A percentile compares a stretch with the other conserved stretches of the same genome.
These are phyloP conservation scores for Pterulicium gracile DNA, from an alignment of 1,284 basidiomycete genomes.

Conservation along the genomic window DNA sequence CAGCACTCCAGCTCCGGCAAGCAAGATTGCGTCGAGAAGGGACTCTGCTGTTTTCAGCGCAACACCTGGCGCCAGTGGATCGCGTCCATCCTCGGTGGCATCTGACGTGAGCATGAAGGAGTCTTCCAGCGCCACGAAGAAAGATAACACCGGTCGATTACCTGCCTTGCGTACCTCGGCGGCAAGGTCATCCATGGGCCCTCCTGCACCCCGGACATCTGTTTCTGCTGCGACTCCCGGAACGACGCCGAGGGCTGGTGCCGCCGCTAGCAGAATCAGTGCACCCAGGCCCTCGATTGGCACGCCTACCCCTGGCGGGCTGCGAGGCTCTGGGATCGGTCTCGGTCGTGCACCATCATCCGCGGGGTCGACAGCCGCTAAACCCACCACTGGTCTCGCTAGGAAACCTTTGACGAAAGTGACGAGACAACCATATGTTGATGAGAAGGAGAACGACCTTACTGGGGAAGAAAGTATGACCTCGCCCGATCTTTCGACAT, in stretches of 20 bases:
- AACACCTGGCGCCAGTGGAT: slow-evolving; percentile 20
- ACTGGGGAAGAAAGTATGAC: slow-evolving; percentile 1
- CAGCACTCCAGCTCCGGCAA: slow-evolving; percentile 39
- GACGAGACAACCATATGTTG: slow-evolving; percentile 1
- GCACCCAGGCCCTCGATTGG: neutral
- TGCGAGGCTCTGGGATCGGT: neutral
- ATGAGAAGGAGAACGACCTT: slow-evolving; percentile 1
- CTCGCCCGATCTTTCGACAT: too few species aligned
- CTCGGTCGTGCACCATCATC: neutral
- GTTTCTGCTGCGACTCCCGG: neutral
- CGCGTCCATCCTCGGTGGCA: slow-evolving; percentile 42
- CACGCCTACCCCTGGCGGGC: neutral
- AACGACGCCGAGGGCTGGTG: neutral
- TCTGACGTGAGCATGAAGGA: slow-evolving; percentile 31
- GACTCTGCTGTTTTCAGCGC: slow-evolving; percentile 45
- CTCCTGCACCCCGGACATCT: neutral
- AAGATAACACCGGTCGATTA: slow-evolving; percentile 13
- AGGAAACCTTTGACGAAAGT: slow-evolving; percentile 1
- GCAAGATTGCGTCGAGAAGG: slow-evolving; percentile 33
- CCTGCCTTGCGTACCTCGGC: slow-evolving; percentile 5
- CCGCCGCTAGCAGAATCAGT: neutral
- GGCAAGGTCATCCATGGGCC: slow-evolving; percentile 9
- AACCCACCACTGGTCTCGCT: neutral
- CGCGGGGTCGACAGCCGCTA: neutral
- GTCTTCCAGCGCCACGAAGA: slow-evolving; percentile 15